A percentile compares a stretch with the other conserved stretches of the same genome.
phyloP scores from a whole-genome alignment of 2,329 filamentous ascomycete species.

The Zymoseptoria ardabiliae region DNA sequence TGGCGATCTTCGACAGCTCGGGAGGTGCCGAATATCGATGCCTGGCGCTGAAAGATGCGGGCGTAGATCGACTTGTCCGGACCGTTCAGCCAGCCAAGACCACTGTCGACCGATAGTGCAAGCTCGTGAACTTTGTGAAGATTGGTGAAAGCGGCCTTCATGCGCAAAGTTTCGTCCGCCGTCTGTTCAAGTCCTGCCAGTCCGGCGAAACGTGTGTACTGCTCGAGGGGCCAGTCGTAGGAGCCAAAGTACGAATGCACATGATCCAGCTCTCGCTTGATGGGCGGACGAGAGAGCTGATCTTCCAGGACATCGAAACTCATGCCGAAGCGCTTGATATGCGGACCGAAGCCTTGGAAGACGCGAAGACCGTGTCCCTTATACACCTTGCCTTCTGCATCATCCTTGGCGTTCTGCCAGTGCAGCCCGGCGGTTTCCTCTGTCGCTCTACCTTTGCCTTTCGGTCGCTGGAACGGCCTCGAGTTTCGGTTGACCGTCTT shows the following conservation, averaged over 20 bases:
- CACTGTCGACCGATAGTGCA: conserved; percentile 60
- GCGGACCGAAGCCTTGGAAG: conserved; percentile 53
- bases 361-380: conserved; percentile 55
- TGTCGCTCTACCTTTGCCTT: conserved; percentile 13
- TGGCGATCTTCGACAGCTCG: conserved; percentile 11
- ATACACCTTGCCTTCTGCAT: conserved; percentile 37
- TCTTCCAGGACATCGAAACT: conserved; percentile 59
- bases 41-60: conserved; percentile 38
- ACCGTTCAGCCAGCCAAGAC: conserved; percentile 59
- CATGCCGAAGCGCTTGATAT: conserved; percentile 58
- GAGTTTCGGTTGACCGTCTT: conserved; percentile 11
- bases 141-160: conserved; percentile 54
- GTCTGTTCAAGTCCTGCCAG: conserved; percentile 55
- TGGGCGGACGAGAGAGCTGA: conserved; percentile 43
- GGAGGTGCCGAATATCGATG: conserved; percentile 40
- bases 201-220: conserved; percentile 53
- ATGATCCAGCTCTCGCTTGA: conserved; percentile 50
- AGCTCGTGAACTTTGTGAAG: conserved; percentile 53
- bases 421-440: conserved; percentile 25
- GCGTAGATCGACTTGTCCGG: conserved; percentile 50
- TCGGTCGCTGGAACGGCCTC: neutral
- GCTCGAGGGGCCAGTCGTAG: conserved; percentile 56
- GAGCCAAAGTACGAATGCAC: conserved; percentile 55
- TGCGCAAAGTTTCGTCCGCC: conserved; percentile 55
- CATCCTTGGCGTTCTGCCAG: conserved; percentile 36